These are phyloP conservation scores for Mycena galopus DNA, from an alignment of 768 basidiomycete genomes.

Conservation along the genomic window DNA sequence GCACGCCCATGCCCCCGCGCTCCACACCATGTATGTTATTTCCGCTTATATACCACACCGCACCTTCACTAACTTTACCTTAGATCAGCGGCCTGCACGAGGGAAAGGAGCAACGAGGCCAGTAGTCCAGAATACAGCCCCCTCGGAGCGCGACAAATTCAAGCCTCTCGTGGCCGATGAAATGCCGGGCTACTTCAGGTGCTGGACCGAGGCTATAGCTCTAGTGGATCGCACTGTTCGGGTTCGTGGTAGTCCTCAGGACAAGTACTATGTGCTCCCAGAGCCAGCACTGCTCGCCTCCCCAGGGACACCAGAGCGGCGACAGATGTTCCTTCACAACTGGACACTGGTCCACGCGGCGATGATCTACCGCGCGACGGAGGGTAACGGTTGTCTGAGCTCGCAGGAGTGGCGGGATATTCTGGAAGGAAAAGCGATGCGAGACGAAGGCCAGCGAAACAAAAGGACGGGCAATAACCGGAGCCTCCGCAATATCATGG, in stretches of 20 bases:
- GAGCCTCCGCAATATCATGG: neutral
- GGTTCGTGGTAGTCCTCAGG: neutral
- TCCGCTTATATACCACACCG: too few species aligned
- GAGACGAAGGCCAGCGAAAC: neutral
- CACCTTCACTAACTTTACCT: neutral
- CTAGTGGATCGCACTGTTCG: neutral
- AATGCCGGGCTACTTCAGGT: neutral
- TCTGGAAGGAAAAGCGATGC: neutral
- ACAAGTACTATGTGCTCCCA: neutral
- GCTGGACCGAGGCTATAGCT: neutral
- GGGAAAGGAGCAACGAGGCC: neutral
- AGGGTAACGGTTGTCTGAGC: neutral
- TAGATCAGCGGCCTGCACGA: neutral
- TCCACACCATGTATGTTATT: too few species aligned
- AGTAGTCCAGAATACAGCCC: neutral
- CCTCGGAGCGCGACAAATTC: neutral
- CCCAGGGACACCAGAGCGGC: neutral
- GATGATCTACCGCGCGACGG: neutral
- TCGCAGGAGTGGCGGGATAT: slow-evolving; percentile 3
- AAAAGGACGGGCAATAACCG: neutral
- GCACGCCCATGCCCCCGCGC: too few species aligned
- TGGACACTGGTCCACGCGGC: neutral
- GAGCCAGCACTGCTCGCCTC: slow-evolving; percentile 3
- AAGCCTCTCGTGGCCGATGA: neutral
- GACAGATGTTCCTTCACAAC: neutral